phyloP scores from a whole-genome alignment of 257 asterid species.

The Craterostigma plantagineum region DNA sequence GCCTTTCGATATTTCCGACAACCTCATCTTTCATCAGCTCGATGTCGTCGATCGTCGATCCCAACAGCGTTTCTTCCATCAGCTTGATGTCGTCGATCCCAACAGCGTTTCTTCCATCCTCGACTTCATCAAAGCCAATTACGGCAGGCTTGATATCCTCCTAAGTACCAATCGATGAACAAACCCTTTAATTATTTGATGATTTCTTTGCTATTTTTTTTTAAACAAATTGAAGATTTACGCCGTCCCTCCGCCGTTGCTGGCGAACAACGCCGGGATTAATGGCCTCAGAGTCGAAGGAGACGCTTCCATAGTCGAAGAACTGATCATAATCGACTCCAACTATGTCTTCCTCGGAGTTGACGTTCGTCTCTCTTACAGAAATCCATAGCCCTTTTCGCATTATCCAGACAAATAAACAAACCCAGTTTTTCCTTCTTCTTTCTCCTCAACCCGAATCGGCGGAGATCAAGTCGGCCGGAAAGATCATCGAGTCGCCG shows the following conservation, averaged over 20 bases:
- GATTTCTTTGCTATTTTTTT: too few species aligned
- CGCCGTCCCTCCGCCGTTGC: too few species aligned
- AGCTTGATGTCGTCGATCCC: too few species aligned
- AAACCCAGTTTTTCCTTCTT: too few species aligned
- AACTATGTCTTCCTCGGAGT: background rate
- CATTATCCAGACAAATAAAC: too few species aligned
- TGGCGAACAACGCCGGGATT: conserved; percentile 36
- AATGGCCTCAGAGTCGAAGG: conserved; percentile 11
- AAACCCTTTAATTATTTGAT: too few species aligned
- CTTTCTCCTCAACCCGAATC: conserved; percentile 9
- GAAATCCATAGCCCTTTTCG: background rate
- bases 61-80: background rate
- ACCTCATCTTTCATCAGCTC: background rate
- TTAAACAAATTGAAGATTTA: too few species aligned
- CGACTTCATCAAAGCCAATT: background rate
- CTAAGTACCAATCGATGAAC: background rate
- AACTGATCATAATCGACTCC: background rate
- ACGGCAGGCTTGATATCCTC: conserved; percentile 1
- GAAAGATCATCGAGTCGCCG: conserved; percentile 8
- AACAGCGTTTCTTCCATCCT: too few species aligned
- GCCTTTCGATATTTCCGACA: background rate
- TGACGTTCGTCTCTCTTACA: background rate
- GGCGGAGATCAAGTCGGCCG: background rate
- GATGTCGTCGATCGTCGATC: background rate
- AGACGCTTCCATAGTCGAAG: conserved; percentile 8